Evolutionary conservation across 768 basidiomycete species (phyloP).

Genomic region (Rhodotorula kratochvilovae): DNA sequence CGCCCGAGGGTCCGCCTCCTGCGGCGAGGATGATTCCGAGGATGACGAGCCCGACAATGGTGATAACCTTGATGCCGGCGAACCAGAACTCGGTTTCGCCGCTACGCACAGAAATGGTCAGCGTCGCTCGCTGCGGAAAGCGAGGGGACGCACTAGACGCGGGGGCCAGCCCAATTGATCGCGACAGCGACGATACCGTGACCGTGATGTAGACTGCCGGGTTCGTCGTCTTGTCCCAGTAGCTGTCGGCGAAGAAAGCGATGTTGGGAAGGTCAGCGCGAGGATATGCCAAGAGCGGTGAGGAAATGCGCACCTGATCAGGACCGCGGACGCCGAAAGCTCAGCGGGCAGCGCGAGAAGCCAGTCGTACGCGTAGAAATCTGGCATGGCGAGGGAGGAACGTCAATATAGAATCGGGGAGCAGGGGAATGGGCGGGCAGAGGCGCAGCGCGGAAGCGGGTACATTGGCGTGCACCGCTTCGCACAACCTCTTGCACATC

Average conservation of each 20-base stretch:
- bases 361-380: conserved; percentile 53
- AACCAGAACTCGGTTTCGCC: conserved; percentile 70
- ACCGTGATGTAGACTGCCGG: conserved; percentile 76
- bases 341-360: conserved; percentile 55
- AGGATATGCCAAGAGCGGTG: fast-evolving
- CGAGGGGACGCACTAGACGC: conserved; percentile 28
- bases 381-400: no score
- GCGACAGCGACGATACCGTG: conserved; percentile 68
- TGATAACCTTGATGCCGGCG: conserved; percentile 43
- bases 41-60: conserved; percentile 51
- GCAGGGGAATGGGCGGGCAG: no score
- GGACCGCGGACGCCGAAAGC: conserved; percentile 66
- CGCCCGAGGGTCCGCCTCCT: conserved; percentile 69
- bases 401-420: no score
- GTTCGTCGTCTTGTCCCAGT: conserved; percentile 52
- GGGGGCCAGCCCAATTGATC: conserved; percentile 47
- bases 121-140: no score
- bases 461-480: not conserved
- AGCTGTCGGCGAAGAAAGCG: conserved; percentile 48
- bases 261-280: conserved; percentile 45
- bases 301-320: conserved; percentile 56
- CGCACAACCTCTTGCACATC: no score
- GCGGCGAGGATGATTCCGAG: conserved; percentile 70
- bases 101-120: not conserved
- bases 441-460: no score